Conservation (phyloP, 2,329 filamentous ascomycete genomes). For the Neopestalotiopsis sp. region DNA sequence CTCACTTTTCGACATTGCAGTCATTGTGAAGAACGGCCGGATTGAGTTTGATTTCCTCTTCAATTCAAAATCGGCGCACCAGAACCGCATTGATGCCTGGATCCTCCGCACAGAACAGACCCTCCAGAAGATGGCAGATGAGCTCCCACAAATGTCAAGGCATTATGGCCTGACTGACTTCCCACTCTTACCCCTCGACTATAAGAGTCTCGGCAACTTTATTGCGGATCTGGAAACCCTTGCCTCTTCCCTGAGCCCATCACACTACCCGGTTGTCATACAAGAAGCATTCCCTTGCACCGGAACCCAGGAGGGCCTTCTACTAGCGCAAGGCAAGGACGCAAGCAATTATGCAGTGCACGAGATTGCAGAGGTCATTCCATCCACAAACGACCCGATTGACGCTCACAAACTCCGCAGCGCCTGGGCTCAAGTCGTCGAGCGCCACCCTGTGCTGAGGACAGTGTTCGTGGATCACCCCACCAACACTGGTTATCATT, state of each 20-base stretch:
- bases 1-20: constrained; percentile 17
- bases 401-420: constrained; percentile 7
- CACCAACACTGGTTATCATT: constrained; percentile 16
- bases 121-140: constrained; percentile 7
- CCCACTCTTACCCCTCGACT: constrained; percentile 15
- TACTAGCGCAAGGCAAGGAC: constrained; percentile 17
- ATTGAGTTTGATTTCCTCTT: constrained; percentile 17
- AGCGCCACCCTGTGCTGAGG: constrained; percentile 14
- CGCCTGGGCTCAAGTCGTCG: constrained; percentile 15
- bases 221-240: background rate
- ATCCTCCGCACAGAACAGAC: constrained; percentile 11
- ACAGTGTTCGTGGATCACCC: constrained; percentile 19
- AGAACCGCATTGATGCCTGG: constrained; percentile 19
- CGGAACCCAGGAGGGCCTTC: constrained; percentile 18
- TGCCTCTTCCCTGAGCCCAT: background rate
- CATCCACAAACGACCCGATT: background rate
- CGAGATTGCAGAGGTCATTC: constrained; percentile 14
- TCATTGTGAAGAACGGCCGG: constrained; percentile 14
- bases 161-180: constrained; percentile 18
- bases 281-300: constrained; percentile 20
- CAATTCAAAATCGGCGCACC: constrained; percentile 14
- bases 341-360: constrained; percentile 20
- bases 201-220: constrained; percentile 7
- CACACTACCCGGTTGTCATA: background rate
- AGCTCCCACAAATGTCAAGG: constrained; percentile 5